Conservation (phyloP, 148 eudicot species). For the Salicornia ramosissima region DNA sequence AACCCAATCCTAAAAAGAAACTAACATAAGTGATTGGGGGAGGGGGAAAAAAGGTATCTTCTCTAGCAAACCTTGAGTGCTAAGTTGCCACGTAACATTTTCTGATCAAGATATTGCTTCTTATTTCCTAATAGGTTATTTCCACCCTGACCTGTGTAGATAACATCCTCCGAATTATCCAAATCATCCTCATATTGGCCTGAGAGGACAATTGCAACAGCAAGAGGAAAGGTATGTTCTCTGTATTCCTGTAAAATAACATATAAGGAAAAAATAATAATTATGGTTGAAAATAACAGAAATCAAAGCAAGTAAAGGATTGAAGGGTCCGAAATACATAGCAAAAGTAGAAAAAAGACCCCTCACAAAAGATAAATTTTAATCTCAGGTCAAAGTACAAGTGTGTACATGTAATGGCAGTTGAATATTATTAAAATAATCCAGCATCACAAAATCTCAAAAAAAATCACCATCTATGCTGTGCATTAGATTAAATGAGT, state of each 20-base stretch:
- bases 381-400: too few relatives aligned
- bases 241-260: constrained; percentile 27
- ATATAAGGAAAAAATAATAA: not conserved
- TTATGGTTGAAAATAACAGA: not conserved
- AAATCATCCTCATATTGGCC: constrained; percentile 50
- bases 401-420: too few relatives aligned
- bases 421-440: too few relatives aligned
- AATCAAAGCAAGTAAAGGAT: not conserved
- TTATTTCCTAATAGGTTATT: constrained; percentile 39
- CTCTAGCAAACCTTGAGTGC: constrained; percentile 34
- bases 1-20: too few relatives aligned
- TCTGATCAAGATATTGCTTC: constrained; percentile 36
- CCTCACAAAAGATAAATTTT: not conserved
- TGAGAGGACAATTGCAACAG: constrained; percentile 42
- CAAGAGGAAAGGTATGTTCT: constrained; percentile 36
- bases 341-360: not conserved
- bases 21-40: not conserved
- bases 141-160: constrained; percentile 52
- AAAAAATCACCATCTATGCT: too few relatives aligned
- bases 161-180: constrained; percentile 40
- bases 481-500: too few relatives aligned
- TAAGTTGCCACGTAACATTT: constrained; percentile 36
- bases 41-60: too few relatives aligned
- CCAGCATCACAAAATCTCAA: too few relatives aligned
- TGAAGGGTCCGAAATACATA: not conserved